A percentile compares a stretch with the other conserved stretches of the same genome.
phyloP scores from a whole-genome alignment of 164 flowering plant species.

The Umbilicus rupestris region DNA sequence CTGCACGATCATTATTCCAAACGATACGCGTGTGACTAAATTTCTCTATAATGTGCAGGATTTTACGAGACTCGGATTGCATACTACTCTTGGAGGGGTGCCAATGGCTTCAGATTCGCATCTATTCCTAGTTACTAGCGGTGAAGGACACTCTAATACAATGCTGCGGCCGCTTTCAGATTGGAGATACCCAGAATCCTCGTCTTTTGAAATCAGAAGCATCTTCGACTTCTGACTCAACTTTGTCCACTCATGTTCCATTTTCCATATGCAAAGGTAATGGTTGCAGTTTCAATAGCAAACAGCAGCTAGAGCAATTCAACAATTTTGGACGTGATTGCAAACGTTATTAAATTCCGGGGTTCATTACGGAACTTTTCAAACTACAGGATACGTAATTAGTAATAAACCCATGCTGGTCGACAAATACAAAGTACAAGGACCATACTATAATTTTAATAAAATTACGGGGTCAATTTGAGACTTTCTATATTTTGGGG shows the following conservation, averaged over 20 bases:
- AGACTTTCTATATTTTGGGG: neutral
- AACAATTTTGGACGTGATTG: too few species aligned
- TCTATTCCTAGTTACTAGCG: neutral
- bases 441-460: neutral
- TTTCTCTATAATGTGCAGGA: constrained; percentile 35
- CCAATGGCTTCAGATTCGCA: constrained; percentile 56
- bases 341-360: too few species aligned
- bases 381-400: neutral
- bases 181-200: neutral
- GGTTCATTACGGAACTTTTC: neutral
- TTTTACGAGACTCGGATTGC: constrained; percentile 92
- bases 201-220: neutral
- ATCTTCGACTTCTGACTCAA: neutral
- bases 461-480: neutral
- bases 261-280: neutral
- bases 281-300: too few species aligned
- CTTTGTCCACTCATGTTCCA: neutral
- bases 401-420: neutral
- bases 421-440: neutral
- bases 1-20: neutral
- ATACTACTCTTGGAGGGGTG: constrained; percentile 91
- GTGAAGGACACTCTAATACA: too few species aligned
- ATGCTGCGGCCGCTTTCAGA: neutral
- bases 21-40: neutral
- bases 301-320: too few species aligned